Base-by-base conservation (phyloP, 805 yeast genomes). In the Saturnispora sekii region DNA sequence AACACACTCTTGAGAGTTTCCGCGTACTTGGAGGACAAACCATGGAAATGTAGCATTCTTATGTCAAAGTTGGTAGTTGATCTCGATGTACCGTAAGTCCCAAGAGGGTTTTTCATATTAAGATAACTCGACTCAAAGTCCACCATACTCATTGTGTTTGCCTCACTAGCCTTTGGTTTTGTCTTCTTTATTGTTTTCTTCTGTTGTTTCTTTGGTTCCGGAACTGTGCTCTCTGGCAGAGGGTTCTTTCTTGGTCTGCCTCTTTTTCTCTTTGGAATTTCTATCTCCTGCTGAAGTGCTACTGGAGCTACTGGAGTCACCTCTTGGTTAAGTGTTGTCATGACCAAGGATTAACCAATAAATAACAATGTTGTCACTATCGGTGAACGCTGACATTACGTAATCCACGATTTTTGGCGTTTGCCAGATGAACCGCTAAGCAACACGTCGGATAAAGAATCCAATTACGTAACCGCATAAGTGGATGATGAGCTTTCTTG, bases 211-310 rank as follows among this genome's bases (percentile, higher is more conserved):
- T 33, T 16, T 31, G 33, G 35, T 11, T 34, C 26, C 8, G 26
- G 26, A 21, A 21, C 7, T 21, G 26, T 21, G 26, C 26, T 8
- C 26, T 21, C 26, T 3, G 26, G 26, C 15, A 34, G 10, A 10
- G 37, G 26, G 26, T 10, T 18, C n/a, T 40, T 41, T 21, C 26
- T 41, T 6, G 44, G 44, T 34, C 44, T 41, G 17, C 44, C 44
- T 31, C 44, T 29, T 17, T 41, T 41, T n/a, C 31, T 26, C 17
- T 41, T 41, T 14, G 30, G 11, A 11, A 35, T 4, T 10, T 18
- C 38, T 5, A 21, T 33, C 18, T 40, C 21, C 17, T 21, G 8
- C 7, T 6, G 26, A 8, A 21, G 26, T 2, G 5, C 26, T 21
- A 17, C 28, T 18, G 42, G 42, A 4, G 41, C 31, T 38, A 29